These are phyloP conservation scores for Diplodia mutila DNA, from an alignment of 2,329 filamentous ascomycete genomes.

Conservation along the genomic window DNA sequence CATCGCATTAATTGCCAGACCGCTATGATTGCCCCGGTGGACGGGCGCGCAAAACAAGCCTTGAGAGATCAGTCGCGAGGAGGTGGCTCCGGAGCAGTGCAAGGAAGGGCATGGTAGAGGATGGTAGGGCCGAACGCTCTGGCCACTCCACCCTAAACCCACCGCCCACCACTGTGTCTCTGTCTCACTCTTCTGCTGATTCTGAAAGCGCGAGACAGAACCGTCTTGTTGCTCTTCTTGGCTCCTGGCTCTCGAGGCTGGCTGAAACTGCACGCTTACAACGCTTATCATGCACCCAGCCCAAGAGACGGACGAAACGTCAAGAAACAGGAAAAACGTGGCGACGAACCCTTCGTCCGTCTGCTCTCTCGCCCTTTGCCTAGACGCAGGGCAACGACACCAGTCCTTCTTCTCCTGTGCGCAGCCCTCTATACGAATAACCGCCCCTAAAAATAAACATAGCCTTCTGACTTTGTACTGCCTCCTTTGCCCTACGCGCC, in stretches of 20 bases:
- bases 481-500: too few species aligned
- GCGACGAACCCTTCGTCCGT: not conserved
- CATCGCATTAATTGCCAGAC: not conserved
- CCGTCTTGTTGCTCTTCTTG: not conserved
- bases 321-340: not conserved
- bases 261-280: not conserved
- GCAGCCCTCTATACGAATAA: not conserved
- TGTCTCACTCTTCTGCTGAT: not conserved
- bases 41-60: not conserved
- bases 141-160: not conserved
- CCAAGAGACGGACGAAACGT: not conserved
- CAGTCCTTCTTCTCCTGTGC: not conserved
- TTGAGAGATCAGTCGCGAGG: not conserved
- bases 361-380: not conserved
- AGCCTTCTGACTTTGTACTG: not conserved
- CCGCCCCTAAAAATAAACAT: constrained; percentile 4
- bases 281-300: not conserved
- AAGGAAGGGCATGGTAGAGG: not conserved
- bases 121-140: not conserved
- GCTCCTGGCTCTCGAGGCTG: constrained; percentile 1
- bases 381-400: not conserved
- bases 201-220: too few species aligned
- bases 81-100: not conserved
- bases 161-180: too few species aligned
- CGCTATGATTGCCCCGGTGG: not conserved